phyloP scores from a whole-genome alignment of 371 early-diverging fungal genomes.

The Syncephalastrum racemosum region DNA sequence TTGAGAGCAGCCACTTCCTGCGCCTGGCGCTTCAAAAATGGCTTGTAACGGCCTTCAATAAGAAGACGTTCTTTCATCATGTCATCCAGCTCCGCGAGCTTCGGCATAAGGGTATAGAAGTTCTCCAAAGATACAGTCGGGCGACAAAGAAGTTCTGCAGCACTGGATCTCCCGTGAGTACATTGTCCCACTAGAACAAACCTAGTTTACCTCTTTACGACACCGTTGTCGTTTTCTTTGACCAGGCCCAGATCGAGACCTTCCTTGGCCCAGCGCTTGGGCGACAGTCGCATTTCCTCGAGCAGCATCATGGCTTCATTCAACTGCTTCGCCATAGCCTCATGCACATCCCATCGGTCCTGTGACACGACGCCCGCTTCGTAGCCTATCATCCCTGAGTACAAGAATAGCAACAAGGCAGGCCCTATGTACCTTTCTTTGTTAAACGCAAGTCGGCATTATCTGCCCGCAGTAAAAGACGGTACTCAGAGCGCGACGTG shows the following conservation, averaged over 20 bases:
- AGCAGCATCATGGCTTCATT: conserved; percentile 39
- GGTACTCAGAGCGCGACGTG: conserved; percentile 84
- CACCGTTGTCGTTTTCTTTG: conserved; percentile 49
- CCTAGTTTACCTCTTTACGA: conserved; percentile 46
- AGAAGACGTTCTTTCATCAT: conserved; percentile 45
- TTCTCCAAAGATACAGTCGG: conserved; percentile 45
- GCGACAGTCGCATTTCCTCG: conserved; percentile 42
- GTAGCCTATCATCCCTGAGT: conserved; percentile 31
- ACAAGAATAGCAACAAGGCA: not conserved
- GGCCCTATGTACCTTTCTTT: conserved; percentile 40
- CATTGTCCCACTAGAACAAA: too few relatives aligned
- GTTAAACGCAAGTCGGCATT: conserved; percentile 84
- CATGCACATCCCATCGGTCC: conserved; percentile 48
- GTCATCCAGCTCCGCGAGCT: conserved; percentile 42
- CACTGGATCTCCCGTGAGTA: conserved; percentile 28
- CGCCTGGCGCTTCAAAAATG: conserved; percentile 69
- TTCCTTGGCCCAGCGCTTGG: conserved; percentile 52
- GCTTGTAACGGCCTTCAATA: conserved; percentile 70
- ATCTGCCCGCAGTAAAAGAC: conserved; percentile 74
- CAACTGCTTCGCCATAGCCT: conserved; percentile 34
- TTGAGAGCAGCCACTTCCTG: conserved; percentile 63
- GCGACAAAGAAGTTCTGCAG: conserved; percentile 54
- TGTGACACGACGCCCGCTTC: conserved; percentile 53
- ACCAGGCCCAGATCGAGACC: conserved; percentile 31
- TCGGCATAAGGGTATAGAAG: conserved; percentile 49